A percentile compares a stretch with the other conserved stretches of the same genome.
phyloP scores from a whole-genome alignment of 176 grass and related monocot species.

The Puya raimondii region DNA sequence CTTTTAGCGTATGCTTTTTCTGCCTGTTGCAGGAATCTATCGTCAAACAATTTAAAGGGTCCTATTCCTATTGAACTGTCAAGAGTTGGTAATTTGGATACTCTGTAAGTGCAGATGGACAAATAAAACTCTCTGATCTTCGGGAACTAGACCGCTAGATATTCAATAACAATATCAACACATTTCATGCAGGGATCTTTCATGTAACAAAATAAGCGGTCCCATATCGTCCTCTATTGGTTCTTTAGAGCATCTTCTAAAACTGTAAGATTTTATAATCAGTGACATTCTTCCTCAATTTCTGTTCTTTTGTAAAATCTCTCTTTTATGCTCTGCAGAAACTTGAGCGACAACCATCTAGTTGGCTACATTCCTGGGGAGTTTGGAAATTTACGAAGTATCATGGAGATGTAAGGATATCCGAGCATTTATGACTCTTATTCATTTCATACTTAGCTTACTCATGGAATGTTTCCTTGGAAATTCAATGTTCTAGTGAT shows the following conservation, averaged over 20 bases:
- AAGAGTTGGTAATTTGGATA: constrained; percentile 88
- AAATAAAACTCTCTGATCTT: not conserved
- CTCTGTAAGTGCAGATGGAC: constrained; percentile 48
- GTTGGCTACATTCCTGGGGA: constrained; percentile 69
- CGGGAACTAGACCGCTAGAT: not conserved
- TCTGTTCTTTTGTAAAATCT: constrained; percentile 6
- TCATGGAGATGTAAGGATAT: constrained; percentile 78
- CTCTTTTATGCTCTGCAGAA: constrained; percentile 37
- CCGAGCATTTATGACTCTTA: not conserved
- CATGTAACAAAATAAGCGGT: constrained; percentile 70
- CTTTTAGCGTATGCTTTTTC: not conserved
- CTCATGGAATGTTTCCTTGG: not conserved
- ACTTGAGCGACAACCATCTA: constrained; percentile 85
- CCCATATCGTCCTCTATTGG: constrained; percentile 75
- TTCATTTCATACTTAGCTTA: not conserved
- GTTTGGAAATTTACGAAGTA: constrained; percentile 91
- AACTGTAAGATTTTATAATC: constrained; percentile 45
- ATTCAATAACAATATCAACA: constrained; percentile 15
- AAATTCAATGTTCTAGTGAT: constrained; percentile 6
- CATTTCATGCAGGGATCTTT: constrained; percentile 56
- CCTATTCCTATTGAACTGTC: constrained; percentile 84
- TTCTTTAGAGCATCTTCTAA: constrained; percentile 81
- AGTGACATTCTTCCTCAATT: not conserved
- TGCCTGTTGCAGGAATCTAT: constrained; percentile 57
- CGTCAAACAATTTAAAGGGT: constrained; percentile 71